Base-by-base conservation (phyloP, 2,329 filamentous ascomycete species). In the Alternaria viburni region DNA sequence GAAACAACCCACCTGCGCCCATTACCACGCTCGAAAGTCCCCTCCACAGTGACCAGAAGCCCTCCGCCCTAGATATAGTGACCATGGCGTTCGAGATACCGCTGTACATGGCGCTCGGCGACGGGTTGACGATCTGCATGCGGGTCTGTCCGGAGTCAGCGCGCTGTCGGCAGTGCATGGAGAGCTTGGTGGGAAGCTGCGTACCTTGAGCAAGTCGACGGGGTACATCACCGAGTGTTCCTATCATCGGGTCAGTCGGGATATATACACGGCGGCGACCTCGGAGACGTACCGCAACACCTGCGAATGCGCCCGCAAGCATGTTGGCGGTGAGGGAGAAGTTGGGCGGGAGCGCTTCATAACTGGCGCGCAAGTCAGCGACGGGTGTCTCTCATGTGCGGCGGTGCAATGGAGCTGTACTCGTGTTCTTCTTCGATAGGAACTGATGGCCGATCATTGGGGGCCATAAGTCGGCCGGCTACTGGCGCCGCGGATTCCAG, bases 221-320 rank as follows among this genome's bases (percentile, higher is more conserved):
- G 96, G 96, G 79, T 99, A 99, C 96, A 99, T 98, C 75, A 97
- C 94, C 63, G 95, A 96, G 82, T 98, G 95, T 84, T 98, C 95
- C 94, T 97, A 64, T 67, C 52, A 65, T 66, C 70, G 49, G 54
- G 65, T 79, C 67, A 71, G 79, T 62, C 44, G 45, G 52, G 62
- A 50, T 45, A 51, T 58, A 56, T 57, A 47, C 44, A 64, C 50
- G 57, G 60, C 63, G 58, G 60, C 62, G 51, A 57, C 51, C 46
- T 62, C 51, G 63, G 67, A 57, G 58, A 76, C 90, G 74, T 89
- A 96, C 93, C 75, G 94, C 93, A 83, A 97, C 96, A 73, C 96
- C 96, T 63, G 96, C 96, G 83, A 98, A 97, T 72, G 96, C 96
- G 80, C 96, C 96, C 59, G 96, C 96, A 68, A 90, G 85, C 93